These are phyloP conservation scores for Coemansia sp. DNA, from an alignment of 192 early-diverging fungal genomes.

Conservation along the genomic window DNA sequence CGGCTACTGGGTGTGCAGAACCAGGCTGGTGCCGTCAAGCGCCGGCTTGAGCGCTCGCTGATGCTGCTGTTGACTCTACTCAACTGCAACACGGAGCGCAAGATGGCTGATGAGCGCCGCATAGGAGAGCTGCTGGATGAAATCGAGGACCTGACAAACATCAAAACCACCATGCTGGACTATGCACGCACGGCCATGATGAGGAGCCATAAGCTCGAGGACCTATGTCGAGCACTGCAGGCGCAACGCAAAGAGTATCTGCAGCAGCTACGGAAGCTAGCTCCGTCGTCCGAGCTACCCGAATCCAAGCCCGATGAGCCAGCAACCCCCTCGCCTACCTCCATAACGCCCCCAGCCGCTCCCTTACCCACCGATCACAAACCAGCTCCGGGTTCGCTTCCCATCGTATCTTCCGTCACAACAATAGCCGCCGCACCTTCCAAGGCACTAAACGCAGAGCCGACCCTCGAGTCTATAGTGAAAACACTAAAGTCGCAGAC, in stretches of 20 bases:
- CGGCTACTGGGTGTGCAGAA: not conserved
- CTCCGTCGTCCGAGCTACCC: too few relatives aligned
- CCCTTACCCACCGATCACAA: too few relatives aligned
- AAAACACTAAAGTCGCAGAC: too few relatives aligned
- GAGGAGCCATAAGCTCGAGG: conserved; percentile 5
- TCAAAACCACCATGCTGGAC: conserved; percentile 1
- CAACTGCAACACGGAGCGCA: not conserved
- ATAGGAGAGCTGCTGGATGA: not conserved
- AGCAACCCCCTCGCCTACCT: too few relatives aligned
- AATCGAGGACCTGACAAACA: not conserved
- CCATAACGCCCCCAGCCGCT: too few relatives aligned
- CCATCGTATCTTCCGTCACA: too few relatives aligned
- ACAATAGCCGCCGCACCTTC: too few relatives aligned
- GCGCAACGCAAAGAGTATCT: not conserved
- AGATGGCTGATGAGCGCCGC: not conserved
- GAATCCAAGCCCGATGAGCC: too few relatives aligned
- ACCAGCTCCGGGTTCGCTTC: too few relatives aligned
- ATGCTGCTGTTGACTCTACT: not conserved
- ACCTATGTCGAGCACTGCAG: conserved; percentile 5
- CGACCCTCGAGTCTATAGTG: too few relatives aligned
- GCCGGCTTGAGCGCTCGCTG: not conserved
- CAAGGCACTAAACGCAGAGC: too few relatives aligned
- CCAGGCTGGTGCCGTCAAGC: not conserved
- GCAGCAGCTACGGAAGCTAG: not conserved
- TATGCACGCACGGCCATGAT: conserved; percentile 3